Percentiles rank a stretch among this genome's conserved stretches.
Conservation (phyloP, 805 yeast genomes). For the Schizosaccharomyces cryophilus region DNA sequence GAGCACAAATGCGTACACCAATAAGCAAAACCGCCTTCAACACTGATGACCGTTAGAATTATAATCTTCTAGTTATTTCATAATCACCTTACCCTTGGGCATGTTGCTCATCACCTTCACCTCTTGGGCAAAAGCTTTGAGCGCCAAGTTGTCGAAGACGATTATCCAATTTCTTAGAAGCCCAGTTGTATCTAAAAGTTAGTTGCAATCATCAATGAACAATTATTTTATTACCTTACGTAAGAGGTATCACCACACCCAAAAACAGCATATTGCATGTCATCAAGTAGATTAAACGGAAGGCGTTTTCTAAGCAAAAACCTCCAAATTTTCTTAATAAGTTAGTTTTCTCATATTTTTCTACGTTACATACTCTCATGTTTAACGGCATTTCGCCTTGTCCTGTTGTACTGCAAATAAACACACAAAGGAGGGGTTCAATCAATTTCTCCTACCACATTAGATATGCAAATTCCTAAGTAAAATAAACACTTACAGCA, state of each 20-base stretch:
- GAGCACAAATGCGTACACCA: background rate
- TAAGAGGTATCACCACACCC: constrained; percentile 91
- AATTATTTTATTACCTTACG: constrained; percentile 16
- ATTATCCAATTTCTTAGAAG: constrained; percentile 59
- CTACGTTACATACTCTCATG: background rate
- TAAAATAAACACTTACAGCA: background rate
- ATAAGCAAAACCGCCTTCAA: constrained; percentile 8
- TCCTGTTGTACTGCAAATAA: constrained; percentile 15
- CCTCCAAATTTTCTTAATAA: constrained; percentile 28
- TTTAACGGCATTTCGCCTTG: constrained; percentile 12
- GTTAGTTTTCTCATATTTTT: background rate
- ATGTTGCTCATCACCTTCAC: constrained; percentile 75
- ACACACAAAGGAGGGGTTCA: constrained; percentile 11
- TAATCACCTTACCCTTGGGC: constrained; percentile 22
- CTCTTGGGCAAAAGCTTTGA: constrained; percentile 37
- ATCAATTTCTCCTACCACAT: background rate
- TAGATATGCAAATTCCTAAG: background rate
- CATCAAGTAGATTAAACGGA: constrained; percentile 34
- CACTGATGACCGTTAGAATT: constrained; percentile 33
- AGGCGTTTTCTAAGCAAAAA: constrained; percentile 44
- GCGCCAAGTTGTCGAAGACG: constrained; percentile 69
- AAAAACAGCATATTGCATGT: constrained; percentile 41
- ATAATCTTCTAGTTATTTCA: background rate
- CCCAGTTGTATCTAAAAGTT: constrained; percentile 42
- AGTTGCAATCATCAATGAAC: background rate